phyloP scores from a whole-genome alignment of 2,329 filamentous ascomycete species.

The Colletotrichum phormii region DNA sequence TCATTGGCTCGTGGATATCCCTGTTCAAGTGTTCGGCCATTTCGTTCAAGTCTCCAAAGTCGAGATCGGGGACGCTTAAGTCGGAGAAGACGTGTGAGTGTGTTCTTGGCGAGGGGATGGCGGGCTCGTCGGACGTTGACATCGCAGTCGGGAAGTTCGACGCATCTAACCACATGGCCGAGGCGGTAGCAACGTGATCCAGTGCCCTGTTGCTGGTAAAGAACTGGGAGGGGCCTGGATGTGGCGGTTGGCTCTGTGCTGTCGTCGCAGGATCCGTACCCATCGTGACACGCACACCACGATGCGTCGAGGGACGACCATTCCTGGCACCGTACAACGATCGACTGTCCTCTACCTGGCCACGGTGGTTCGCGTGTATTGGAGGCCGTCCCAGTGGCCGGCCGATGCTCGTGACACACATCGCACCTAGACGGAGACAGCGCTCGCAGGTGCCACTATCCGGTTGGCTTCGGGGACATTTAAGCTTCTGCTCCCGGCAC shows the following conservation, averaged over 20 bases:
- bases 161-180: neutral
- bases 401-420: conserved; percentile 3
- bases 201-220: neutral
- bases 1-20: neutral
- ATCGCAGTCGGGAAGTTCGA: neutral
- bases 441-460: neutral
- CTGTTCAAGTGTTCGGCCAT: neutral
- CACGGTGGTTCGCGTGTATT: conserved; percentile 1
- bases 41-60: neutral
- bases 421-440: neutral
- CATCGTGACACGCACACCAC: neutral
- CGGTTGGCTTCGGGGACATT: conserved; percentile 3
- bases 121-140: neutral
- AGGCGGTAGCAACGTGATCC: neutral
- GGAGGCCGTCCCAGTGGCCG: neutral
- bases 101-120: neutral
- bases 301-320: neutral
- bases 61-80: neutral
- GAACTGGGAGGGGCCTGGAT: neutral
- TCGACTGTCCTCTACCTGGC: neutral
- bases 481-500: conserved; percentile 3
- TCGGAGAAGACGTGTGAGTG: neutral
- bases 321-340: neutral
- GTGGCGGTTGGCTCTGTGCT: neutral
- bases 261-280: neutral